Base-by-base conservation (phyloP, 257 asterid genomes). In the Primulina huaijiensis region DNA sequence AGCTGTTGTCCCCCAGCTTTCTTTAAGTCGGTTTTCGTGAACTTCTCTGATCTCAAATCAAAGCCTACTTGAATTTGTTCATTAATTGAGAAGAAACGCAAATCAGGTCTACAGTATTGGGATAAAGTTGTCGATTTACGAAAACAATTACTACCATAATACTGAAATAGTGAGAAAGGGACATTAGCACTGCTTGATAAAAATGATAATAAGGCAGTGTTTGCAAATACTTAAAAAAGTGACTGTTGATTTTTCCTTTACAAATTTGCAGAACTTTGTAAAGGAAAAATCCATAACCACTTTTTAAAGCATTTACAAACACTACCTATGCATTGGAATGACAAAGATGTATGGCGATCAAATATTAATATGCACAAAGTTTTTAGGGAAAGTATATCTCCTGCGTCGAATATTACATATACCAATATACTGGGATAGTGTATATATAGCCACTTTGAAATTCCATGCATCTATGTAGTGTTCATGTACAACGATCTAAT, bases 401-500 rank as follows among this genome's bases (percentile, higher is more conserved):
- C 67, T 2, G 11, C 61, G 2, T 69, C 12, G 16, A 43, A 10
- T 14, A 12, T 43, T 43, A 11, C 12, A 38, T 1, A 1, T 1
- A 38, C 46, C 8, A 38, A 8, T 8, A 38, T 8, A 38, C 46
- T 38, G 8, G 17, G 17, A 43, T 38, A 38, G 46, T 38, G 50
- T 0, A 10, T 9, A 38, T 9, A 38, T 0, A 10, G 50, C 50
- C 50, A 38, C 14, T 38, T 38, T 31, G 6, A 9, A 8, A 7
- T 38, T 38, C 4, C 50, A 38, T 8, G 16, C 12, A 38, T 38
- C 53, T 43, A 43, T 43, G 2, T 12, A 43, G 11, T 43, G 53
- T 43, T 43, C n/a, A 65, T 37, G 37, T 14, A 52, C 29, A 43
- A 64, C 19, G 21, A 62, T 6, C 35, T 72, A 71, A 74, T 33